phyloP scores from a whole-genome alignment of 106 monocot genomes.

The Posidonia australis region DNA sequence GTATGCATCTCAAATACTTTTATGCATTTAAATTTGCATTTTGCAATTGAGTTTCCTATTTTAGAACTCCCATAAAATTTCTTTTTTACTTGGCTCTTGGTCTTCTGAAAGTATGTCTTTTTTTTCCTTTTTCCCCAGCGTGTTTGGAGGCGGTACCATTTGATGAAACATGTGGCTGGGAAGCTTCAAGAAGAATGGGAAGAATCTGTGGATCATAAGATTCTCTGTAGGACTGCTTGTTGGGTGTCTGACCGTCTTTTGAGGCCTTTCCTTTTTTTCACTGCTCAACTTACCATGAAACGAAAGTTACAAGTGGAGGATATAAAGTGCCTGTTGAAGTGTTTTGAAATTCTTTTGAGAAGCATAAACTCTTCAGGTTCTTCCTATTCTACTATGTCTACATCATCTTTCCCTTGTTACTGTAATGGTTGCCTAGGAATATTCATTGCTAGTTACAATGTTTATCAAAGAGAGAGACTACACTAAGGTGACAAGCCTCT shows the following conservation, averaged over 20 bases:
- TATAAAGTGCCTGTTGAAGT: slow-evolving; percentile 27
- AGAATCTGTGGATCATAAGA: slow-evolving; percentile 13
- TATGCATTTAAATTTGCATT: too few relatives aligned
- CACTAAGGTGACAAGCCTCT: too few relatives aligned
- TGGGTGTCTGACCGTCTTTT: slow-evolving; percentile 57
- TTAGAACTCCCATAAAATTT: too few relatives aligned
- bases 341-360: slow-evolving; percentile 67
- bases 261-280: slow-evolving; percentile 83
- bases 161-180: slow-evolving; percentile 42
- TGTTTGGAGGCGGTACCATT: slow-evolving; percentile 64
- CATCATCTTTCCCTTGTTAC: too few relatives aligned
- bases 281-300: slow-evolving; percentile 25
- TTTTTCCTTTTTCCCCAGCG: slow-evolving; percentile 30
- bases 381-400: background rate
- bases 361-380: slow-evolving; percentile 71
- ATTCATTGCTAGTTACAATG: too few relatives aligned
- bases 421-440: too few relatives aligned
- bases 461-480: too few relatives aligned
- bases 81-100: too few relatives aligned
- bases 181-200: slow-evolving; percentile 67
- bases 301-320: slow-evolving; percentile 24
- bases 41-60: too few relatives aligned
- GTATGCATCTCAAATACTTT: too few relatives aligned
- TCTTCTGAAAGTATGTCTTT: too few relatives aligned
- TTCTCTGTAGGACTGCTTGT: slow-evolving; percentile 16